Percentiles rank a stretch among this genome's conserved stretches.
phyloP scores from a whole-genome alignment of 2,329 filamentous ascomycete species.

The Coniochaeta hoffmannii region DNA sequence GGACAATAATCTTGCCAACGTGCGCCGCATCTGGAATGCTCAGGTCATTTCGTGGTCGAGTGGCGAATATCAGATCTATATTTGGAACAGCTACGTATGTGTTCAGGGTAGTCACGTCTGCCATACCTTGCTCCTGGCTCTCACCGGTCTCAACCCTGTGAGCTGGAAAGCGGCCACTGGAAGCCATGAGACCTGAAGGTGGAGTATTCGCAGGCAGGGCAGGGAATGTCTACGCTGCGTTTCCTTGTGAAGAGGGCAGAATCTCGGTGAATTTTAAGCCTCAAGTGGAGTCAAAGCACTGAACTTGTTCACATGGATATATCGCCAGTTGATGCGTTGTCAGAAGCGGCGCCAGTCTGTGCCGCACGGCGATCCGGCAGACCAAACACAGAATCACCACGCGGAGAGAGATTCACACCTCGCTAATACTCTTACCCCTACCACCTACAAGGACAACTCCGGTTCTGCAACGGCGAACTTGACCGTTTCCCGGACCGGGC shows the following conservation, averaged over 20 bases:
- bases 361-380: background rate
- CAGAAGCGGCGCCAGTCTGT: background rate
- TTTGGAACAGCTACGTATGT: background rate
- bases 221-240: background rate
- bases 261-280: background rate
- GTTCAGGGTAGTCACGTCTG: background rate
- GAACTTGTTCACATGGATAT: background rate
- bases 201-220: background rate
- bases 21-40: background rate
- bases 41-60: background rate
- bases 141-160: background rate
- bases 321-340: background rate
- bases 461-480: no score
- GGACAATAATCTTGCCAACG: background rate
- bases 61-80: background rate
- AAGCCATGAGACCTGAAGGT: background rate
- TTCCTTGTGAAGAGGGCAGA: background rate
- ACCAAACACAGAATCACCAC: no score
- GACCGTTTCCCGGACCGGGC: no score
- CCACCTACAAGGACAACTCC: no score
- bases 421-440: no score
- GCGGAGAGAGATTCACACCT: no score
- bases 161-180: background rate
- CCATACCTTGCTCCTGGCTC: background rate
- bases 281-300: background rate